Conservation (phyloP, 2,329 filamentous ascomycete species). For the Penicillium sp. region DNA sequence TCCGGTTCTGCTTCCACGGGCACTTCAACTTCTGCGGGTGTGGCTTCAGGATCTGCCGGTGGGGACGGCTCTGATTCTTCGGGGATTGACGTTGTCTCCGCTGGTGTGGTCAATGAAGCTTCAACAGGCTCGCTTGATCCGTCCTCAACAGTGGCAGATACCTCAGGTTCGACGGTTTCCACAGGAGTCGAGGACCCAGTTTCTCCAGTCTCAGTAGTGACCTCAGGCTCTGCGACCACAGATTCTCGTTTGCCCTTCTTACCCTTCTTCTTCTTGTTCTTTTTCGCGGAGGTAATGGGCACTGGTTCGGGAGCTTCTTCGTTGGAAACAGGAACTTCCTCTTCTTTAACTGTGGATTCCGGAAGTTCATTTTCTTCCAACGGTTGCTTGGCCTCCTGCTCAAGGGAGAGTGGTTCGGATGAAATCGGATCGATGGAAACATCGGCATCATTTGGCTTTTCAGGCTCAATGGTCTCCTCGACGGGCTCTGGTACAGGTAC, state of each 20-base stretch:
- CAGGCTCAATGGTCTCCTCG: neutral
- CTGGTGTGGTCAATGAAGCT: neutral
- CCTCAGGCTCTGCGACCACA: constrained; percentile 20
- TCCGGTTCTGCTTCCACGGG: neutral
- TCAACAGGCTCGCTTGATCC: neutral
- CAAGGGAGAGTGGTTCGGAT: neutral
- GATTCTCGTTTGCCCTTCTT: constrained; percentile 35
- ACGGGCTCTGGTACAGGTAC: neutral
- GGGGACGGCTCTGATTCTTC: neutral
- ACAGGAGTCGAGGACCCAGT: neutral
- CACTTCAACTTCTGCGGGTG: neutral
- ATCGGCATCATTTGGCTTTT: neutral
- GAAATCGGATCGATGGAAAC: neutral
- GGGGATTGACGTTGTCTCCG: neutral
- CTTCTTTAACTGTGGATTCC: neutral
- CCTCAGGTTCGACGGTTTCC: neutral
- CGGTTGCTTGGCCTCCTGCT: neutral
- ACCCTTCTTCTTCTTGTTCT: constrained; percentile 39
- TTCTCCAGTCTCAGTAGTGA: neutral
- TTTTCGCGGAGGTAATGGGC: constrained; percentile 15
- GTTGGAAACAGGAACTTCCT: neutral
- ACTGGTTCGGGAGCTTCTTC: neutral
- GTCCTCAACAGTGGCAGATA: neutral
- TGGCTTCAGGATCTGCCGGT: neutral
- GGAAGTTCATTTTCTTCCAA: neutral